Evolutionary conservation across 2,329 filamentous ascomycete species (phyloP), one percentile per base, ranked within the genome.

Genomic region (Hypoxylon sp.): DNA sequence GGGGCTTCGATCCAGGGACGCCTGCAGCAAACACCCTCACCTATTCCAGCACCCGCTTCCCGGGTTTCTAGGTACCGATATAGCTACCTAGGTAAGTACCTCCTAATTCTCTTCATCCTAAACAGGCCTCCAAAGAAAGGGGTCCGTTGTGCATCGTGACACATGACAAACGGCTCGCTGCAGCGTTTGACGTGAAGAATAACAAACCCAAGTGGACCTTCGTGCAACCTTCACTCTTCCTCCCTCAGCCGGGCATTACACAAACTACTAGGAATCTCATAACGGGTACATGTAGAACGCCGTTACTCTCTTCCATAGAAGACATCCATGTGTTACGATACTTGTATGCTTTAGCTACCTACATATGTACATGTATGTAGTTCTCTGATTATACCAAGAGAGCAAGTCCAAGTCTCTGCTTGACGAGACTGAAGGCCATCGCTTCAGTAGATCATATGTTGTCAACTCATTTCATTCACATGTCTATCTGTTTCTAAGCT

Each of bases 391-490:
- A 35, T 15, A 15, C 31, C n/a, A 35, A 7, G 31, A 35, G 17
- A 17, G 8, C n/a, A 15, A 15, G n/a, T 15, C n/a, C n/a, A 17
- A 13, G 17, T 35, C 31, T 17, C 17, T 35, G n/a, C n/a, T n/a
- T n/a, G n/a, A n/a, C n/a, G 31, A 17, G 31, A 17, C n/a, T n/a
- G n/a, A n/a, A n/a, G n/a, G n/a, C n/a, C n/a, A n/a, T n/a, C n/a
- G n/a, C n/a, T n/a, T n/a, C n/a, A n/a, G n/a, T n/a, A n/a, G n/a
- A 47, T 47, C 37, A 63, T 52, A 56, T 54, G 37, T 33, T 15
- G 41, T 66, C 51, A 47, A 64, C 60, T 62, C 47, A 60, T 67
- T 35, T 68, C 58, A n/a, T 56, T 68, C 55, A 64, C 58, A 65
- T 31, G 45, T 65, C 54, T 63, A 60, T 64, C 60, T 64, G 43